Base-by-base conservation (phyloP, 257 asterid genomes). In the Fraxinus quadrangulata region DNA sequence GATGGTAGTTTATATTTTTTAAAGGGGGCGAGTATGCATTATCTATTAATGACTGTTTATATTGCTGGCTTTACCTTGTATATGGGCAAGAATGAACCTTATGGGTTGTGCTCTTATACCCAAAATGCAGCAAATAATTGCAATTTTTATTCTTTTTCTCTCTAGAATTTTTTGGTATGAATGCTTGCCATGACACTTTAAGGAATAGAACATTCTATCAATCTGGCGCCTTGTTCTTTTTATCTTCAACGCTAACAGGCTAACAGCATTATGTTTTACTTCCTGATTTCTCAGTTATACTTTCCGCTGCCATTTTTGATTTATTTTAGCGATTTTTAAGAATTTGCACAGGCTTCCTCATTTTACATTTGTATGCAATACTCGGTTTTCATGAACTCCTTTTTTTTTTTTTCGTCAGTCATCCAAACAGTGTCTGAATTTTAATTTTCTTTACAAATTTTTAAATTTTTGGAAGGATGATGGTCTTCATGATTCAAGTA, bases 401-500 rank as follows among this genome's bases (percentile, higher is more conserved):
- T 28, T 31, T 33, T 33, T 33, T 40, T 36, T 56, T 54, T 28
- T 11, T 6, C 67, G 36, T 31, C 42, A 19, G 31, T 67, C 67
- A 70, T 70, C 73, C 23, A 36, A 68, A 61, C 19, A 37, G 31
- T 47, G 17, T 36, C 75, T 36, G 70, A 31, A 75, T 5, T 73
- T 70, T 45, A 16, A 37, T 36, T 10, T 70, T 72, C 4, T 63
- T 42, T 2, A 47, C 26, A 17, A 5, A 8, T 34, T 78, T 81
- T 37, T 63, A 17, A 54, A 59, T 1, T 67, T 67, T 81, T 78
- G 28, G 49, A 72, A 93, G 99, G 98, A 83, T 67, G 96, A 92
- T n/a, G 94, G 87, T 49, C 94, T 91, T 81, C 91, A 71, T 19
- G 99, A 89, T 84, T 95, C 98, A 39, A 70, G 42, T 63, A 93